A percentile compares a stretch with the other conserved stretches of the same genome.
phyloP scores from a whole-genome alignment of 371 early-diverging fungal genomes.

The Circinella umbellata region DNA sequence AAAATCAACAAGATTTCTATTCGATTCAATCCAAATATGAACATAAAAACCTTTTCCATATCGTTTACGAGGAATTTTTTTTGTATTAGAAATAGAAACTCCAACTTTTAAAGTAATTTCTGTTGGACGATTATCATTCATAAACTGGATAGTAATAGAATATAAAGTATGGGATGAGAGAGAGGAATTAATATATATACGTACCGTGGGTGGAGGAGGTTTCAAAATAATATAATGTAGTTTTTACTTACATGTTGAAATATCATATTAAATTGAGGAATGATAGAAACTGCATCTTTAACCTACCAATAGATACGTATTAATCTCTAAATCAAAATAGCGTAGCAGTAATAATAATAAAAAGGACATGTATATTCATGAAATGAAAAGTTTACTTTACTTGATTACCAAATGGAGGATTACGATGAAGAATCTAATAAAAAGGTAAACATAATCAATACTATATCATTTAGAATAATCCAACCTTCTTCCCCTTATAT shows the following conservation, averaged over 20 bases:
- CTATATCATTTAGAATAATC: constrained; percentile 4
- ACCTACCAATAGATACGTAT: constrained; percentile 5
- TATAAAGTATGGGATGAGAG: background rate
- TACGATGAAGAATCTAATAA: constrained; percentile 46
- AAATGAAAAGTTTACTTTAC: constrained; percentile 21
- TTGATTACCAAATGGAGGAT: constrained; percentile 57
- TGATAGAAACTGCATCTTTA: constrained; percentile 18
- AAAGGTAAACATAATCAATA: background rate
- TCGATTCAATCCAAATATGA: constrained; percentile 39
- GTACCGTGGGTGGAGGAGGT: too few relatives aligned
- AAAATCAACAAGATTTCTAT: constrained; percentile 37
- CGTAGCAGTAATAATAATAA: background rate
- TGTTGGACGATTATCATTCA: background rate
- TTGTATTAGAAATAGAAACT: constrained; percentile 21
- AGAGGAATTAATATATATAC: background rate
- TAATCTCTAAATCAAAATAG: background rate
- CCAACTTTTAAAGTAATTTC: constrained; percentile 7
- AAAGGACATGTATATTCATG: background rate
- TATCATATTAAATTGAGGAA: constrained; percentile 23
- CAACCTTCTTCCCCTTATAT: background rate
- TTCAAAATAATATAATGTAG: too few relatives aligned
- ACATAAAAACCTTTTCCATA: constrained; percentile 34
- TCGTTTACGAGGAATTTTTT: constrained; percentile 15
- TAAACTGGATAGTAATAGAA: background rate
- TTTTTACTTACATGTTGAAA: background rate